A percentile compares a stretch with the other conserved stretches of the same genome.
Conservation (phyloP, 371 early-diverging fungal species). For the Mucor racemosus region DNA sequence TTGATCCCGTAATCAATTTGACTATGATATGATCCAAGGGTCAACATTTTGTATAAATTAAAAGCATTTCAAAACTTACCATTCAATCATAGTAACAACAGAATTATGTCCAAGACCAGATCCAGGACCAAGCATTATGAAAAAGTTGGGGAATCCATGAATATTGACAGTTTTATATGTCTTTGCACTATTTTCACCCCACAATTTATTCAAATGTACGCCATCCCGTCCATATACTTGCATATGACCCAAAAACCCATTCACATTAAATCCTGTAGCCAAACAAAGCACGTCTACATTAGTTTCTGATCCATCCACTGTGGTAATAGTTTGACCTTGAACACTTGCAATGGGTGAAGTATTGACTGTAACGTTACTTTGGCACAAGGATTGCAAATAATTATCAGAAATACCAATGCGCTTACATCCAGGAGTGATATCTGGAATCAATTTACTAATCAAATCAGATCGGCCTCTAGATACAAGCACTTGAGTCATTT, state of each 20-base stretch:
- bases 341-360: slow-evolving; percentile 43
- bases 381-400: slow-evolving; percentile 54
- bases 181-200: slow-evolving; percentile 21
- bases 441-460: slow-evolving; percentile 51
- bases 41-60: neutral
- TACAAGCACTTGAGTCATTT: slow-evolving; percentile 9
- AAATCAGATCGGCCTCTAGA: slow-evolving; percentile 33
- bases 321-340: slow-evolving; percentile 44
- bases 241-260: slow-evolving; percentile 36
- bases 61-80: slow-evolving; percentile 3
- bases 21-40: neutral
- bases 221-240: slow-evolving; percentile 31
- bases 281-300: slow-evolving; percentile 60
- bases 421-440: slow-evolving; percentile 58
- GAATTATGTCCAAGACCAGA: slow-evolving; percentile 42
- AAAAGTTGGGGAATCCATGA: slow-evolving; percentile 48
- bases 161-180: slow-evolving; percentile 37
- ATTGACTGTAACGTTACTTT: slow-evolving; percentile 51
- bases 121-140: slow-evolving; percentile 48
- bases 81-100: slow-evolving; percentile 41
- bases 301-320: slow-evolving; percentile 40
- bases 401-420: slow-evolving; percentile 56
- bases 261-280: slow-evolving; percentile 70
- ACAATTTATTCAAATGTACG: slow-evolving; percentile 18
- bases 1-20: slow-evolving; percentile 25